These are phyloP conservation scores for Aspergillus terreus DNA, from an alignment of 2,329 filamentous ascomycete genomes.

Conservation along the genomic window DNA sequence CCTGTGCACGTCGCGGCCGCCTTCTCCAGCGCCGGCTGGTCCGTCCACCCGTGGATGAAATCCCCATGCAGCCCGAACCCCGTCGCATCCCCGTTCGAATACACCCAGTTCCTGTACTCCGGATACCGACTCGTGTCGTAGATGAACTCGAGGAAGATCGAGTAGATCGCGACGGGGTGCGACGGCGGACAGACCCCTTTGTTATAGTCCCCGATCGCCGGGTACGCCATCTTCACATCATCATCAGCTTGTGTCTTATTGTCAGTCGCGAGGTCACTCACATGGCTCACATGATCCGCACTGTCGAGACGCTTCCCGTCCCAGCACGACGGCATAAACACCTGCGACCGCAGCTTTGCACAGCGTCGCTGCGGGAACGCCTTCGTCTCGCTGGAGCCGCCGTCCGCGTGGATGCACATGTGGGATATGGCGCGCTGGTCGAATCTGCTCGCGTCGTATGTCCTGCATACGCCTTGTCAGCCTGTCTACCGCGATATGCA, in stretches of 20 bases:
- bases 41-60: conserved; percentile 49
- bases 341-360: conserved; percentile 27
- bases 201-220: conserved; percentile 28
- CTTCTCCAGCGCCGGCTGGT: conserved; percentile 35
- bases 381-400: conserved; percentile 43
- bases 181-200: conserved; percentile 30
- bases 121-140: conserved; percentile 53
- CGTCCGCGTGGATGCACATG: conserved; percentile 52
- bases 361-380: conserved; percentile 59
- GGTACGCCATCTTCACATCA: conserved; percentile 30
- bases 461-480: conserved; percentile 5
- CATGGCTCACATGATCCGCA: conserved; percentile 30
- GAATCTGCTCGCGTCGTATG: conserved; percentile 14
- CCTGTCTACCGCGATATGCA: too few species aligned
- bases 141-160: conserved; percentile 59
- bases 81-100: conserved; percentile 47
- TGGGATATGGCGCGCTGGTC: conserved; percentile 51
- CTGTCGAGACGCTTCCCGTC: conserved; percentile 33
- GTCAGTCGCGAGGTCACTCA: conserved; percentile 11
- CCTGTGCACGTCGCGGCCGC: conserved; percentile 32
- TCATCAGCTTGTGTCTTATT: background rate
- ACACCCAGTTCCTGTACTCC: conserved; percentile 43
- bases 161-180: conserved; percentile 54
- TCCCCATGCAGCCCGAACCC: conserved; percentile 55
- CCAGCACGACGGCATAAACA: conserved; percentile 39